Base-by-base conservation (phyloP, 768 basidiomycete genomes). In the Rhodotorula graminis region DNA sequence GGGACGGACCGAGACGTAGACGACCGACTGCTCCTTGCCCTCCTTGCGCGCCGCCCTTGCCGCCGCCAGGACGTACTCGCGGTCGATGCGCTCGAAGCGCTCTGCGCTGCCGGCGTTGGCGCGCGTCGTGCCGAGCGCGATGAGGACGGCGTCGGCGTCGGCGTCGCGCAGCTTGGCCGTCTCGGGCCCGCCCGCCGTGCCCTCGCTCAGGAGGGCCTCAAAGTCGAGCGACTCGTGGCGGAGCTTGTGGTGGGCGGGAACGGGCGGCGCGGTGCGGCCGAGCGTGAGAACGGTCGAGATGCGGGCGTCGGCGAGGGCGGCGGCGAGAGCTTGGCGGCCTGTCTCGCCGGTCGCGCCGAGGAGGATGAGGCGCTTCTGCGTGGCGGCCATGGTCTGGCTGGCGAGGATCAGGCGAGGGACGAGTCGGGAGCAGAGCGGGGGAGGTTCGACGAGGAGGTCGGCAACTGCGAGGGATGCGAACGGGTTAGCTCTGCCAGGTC, bases 31-130 rank as follows among this genome's bases (percentile, higher is more conserved):
- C 9, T 81, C 15, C 65, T 83, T 81, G 61, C 84, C 84, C 42
- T 84, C 81, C 19, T 82, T 79, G 76, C 84, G 87, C 8, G 90
- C 90, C 29, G 85, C 88, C 62, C 85, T 83, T 19, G 89, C 90
- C 15, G 88, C 88, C 29, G 50, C 67, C 29, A 52, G 29, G 49
- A 82, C 86, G 71, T 74, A 90, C 87, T 89, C 87, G 80, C 88
- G 82, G 76, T 91, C 91, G 68, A 92, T 90, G 82, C 86, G 89
- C 78, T 88, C 87, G 73, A 90, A 92, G 16, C 84, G 84, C 49
- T 84, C 86, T 1, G 85, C 85, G 73, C 88, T 85, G 7, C 89
- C 89, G 0, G 89, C 90, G 25, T 46, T 70, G 25, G 84, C 85
- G 37, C 81, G 83, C 21, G 87, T 87, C 29, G 90, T 91, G 15